A percentile compares a stretch with the other conserved stretches of the same genome.
These are phyloP conservation scores for Pisolithus microcarpus DNA, from an alignment of 768 basidiomycete species.

Conservation along the genomic window DNA sequence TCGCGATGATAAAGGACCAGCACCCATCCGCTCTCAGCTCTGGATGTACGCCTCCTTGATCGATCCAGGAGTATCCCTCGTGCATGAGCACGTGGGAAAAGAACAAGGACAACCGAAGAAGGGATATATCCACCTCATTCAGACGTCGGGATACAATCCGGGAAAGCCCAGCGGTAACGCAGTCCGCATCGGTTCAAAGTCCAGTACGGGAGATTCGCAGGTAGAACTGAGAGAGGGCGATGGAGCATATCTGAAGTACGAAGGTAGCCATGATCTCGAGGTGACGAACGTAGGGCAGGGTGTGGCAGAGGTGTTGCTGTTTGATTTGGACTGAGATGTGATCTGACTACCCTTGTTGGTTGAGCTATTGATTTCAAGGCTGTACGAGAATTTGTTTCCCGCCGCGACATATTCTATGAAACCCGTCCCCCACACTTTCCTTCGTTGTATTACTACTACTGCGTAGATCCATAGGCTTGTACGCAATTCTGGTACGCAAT, in stretches of 20 bases:
- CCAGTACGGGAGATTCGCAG: conserved; percentile 30
- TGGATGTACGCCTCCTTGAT: conserved; percentile 72
- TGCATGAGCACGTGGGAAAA: conserved; percentile 38
- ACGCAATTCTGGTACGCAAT: too few relatives aligned
- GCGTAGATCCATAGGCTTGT: too few relatives aligned
- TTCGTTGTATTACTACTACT: too few relatives aligned
- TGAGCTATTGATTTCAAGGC: too few relatives aligned
- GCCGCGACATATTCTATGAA: too few relatives aligned
- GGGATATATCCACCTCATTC: conserved; percentile 81
- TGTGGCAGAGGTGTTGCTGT: conserved; percentile 70
- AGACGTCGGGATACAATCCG: conserved; percentile 74
- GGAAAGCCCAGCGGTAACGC: conserved; percentile 48
- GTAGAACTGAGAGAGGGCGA: conserved; percentile 77
- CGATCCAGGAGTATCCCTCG: conserved; percentile 45
- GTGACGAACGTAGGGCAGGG: conserved; percentile 61
- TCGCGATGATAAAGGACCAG: conserved; percentile 69
- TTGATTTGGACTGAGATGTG: conserved; percentile 56
- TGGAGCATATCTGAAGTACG: conserved; percentile 65
- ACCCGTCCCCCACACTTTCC: too few relatives aligned
- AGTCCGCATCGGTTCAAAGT: conserved; percentile 43
- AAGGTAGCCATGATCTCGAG: conserved; percentile 25
- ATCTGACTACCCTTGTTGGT: too few relatives aligned
- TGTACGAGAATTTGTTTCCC: too few relatives aligned
- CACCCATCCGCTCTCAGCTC: conserved; percentile 68
- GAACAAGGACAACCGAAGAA: conserved; percentile 37